Percentiles rank a stretch among this genome's conserved stretches.
Conservation (phyloP, 345 rosid species). For the Brassica incana region DNA sequence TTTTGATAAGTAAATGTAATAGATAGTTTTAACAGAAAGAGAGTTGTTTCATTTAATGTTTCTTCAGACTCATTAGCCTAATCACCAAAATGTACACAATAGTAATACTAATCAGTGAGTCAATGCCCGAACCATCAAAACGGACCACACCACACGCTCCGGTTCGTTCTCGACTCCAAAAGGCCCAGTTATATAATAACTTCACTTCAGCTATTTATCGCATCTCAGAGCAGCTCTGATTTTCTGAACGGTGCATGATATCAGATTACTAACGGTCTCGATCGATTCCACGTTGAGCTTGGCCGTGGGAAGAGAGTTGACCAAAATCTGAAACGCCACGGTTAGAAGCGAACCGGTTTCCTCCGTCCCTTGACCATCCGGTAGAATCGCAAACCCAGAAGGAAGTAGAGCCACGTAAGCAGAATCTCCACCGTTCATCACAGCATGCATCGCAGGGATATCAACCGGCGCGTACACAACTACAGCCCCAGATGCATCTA, state of each 20-base stretch:
- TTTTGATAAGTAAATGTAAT: too few species aligned
- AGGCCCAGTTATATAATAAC: neutral
- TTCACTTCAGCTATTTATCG: conserved; percentile 38
- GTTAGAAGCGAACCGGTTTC: conserved; percentile 84
- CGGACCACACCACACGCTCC: neutral
- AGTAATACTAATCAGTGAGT: neutral
- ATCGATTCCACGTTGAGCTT: conserved; percentile 92
- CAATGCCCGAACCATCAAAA: conserved; percentile 31
- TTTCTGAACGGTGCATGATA: conserved; percentile 92
- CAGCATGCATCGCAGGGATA: conserved; percentile 91
- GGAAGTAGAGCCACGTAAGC: conserved; percentile 92
- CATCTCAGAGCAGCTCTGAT: conserved; percentile 84
- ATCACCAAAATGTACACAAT: conserved; percentile 8
- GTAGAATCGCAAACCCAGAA: conserved; percentile 82
- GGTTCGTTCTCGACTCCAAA: conserved; percentile 31
- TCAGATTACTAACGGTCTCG: conserved; percentile 90
- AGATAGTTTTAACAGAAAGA: neutral
- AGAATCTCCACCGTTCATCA: conserved; percentile 96
- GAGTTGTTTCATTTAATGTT: neutral
- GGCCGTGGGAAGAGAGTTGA: conserved; percentile 83
- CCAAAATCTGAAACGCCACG: conserved; percentile 91
- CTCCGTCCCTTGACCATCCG: conserved; percentile 45
- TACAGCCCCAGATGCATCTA: conserved; percentile 82
- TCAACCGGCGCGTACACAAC: conserved; percentile 99
- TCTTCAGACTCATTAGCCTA: neutral